These are phyloP conservation scores for Sphaerulina vaccinii DNA, from an alignment of 2,329 filamentous ascomycete genomes.

Conservation along the genomic window DNA sequence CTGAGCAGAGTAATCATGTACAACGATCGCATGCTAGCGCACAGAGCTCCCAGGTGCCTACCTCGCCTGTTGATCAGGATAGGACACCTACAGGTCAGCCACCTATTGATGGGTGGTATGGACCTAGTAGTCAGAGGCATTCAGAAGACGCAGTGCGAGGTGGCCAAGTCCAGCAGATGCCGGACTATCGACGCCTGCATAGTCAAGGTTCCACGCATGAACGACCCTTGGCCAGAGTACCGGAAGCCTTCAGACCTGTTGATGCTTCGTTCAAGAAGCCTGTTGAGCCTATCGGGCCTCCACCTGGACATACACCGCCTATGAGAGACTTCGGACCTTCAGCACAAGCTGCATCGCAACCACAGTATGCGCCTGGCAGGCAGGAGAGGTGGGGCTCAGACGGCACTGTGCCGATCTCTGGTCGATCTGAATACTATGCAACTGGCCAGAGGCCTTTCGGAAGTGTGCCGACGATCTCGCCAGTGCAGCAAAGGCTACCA, in stretches of 20 bases:
- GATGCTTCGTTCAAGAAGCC: conserved; percentile 24
- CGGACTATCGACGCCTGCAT: conserved; percentile 25
- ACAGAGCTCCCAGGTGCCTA: not conserved
- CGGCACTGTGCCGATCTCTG: conserved; percentile 12
- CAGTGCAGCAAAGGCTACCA: conserved; percentile 14
- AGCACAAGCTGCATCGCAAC: not conserved
- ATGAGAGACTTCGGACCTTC: conserved; percentile 12
- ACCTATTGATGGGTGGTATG: conserved; percentile 30
- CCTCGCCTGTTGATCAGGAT: not conserved
- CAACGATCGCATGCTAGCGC: not conserved
- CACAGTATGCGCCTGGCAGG: not conserved
- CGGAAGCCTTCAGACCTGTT: conserved; percentile 29
- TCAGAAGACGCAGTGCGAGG: not conserved
- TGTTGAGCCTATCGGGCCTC: conserved; percentile 23
- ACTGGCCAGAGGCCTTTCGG: conserved; percentile 17
- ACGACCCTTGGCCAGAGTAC: conserved; percentile 20
- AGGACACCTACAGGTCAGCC: conserved; percentile 3
- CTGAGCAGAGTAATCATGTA: not conserved
- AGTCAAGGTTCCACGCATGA: conserved; percentile 20
- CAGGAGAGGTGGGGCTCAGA: conserved; percentile 8
- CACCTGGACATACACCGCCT: conserved; percentile 5
- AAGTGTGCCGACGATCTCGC: conserved; percentile 15
- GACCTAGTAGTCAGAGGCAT: conserved; percentile 10
- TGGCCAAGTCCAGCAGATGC: not conserved
- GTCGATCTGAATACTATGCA: conserved; percentile 13